phyloP scores from a whole-genome alignment of 495 filamentous ascomycete genomes.

The Recurvomyces mirabilis region DNA sequence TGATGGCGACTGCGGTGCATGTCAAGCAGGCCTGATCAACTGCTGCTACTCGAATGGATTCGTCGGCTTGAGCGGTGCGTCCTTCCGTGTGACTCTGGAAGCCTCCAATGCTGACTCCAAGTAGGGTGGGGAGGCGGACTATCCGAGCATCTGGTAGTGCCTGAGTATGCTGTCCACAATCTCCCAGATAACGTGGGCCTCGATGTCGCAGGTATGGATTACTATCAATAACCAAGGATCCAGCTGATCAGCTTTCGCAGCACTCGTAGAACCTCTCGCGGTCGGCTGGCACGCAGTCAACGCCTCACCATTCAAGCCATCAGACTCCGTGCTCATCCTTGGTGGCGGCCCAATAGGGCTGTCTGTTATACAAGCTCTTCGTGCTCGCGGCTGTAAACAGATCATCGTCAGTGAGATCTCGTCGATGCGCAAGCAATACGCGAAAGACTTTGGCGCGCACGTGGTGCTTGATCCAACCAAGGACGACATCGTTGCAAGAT shows the following conservation, averaged over 20 bases:
- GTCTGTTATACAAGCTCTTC: constrained; percentile 47
- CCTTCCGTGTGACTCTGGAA: constrained; percentile 7
- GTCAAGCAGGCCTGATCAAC: constrained; percentile 40
- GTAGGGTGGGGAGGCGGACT: constrained; percentile 44
- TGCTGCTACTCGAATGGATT: constrained; percentile 50
- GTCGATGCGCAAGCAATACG: constrained; percentile 38
- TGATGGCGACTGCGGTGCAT: constrained; percentile 45
- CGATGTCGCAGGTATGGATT: constrained; percentile 35
- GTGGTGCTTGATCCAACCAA: constrained; percentile 44
- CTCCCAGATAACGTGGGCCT: constrained; percentile 40
- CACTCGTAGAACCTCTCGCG: constrained; percentile 50
- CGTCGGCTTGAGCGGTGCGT: constrained; percentile 42
- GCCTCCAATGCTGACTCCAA: constrained; percentile 24
- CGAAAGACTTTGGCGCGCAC: constrained; percentile 43
- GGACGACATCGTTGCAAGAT: constrained; percentile 38
- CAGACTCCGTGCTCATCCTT: constrained; percentile 43
- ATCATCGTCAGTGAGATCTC: constrained; percentile 49
- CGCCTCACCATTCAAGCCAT: constrained; percentile 38
- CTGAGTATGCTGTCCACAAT: constrained; percentile 32
- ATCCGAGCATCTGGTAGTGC: constrained; percentile 45
- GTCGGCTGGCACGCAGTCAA: constrained; percentile 60
- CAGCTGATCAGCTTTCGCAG: constrained; percentile 18
- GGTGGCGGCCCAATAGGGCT: constrained; percentile 55
- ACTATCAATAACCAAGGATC: neutral
- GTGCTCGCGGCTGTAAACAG: constrained; percentile 36